Conservation (phyloP, 2,329 filamentous ascomycete genomes). For the Rosellinia necatrix region DNA sequence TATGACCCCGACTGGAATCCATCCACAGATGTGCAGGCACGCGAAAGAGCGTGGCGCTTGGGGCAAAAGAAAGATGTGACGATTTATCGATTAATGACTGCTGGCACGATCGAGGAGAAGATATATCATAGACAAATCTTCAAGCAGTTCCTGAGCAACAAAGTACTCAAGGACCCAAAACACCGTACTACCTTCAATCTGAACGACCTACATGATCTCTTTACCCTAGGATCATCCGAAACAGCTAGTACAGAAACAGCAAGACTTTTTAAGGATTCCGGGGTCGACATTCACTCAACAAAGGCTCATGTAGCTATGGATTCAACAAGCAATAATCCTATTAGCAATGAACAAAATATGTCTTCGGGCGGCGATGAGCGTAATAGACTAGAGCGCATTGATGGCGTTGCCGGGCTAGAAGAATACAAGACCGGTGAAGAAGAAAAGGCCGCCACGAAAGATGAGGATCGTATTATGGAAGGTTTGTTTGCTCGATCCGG, state of each 20-base stretch:
- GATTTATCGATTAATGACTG: constrained; percentile 97
- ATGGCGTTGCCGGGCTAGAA: constrained; percentile 39
- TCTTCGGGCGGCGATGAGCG: constrained; percentile 35
- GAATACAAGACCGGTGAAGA: constrained; percentile 52
- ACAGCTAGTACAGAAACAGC: constrained; percentile 81
- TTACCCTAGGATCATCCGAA: constrained; percentile 72
- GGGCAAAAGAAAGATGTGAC: constrained; percentile 95
- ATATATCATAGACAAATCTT: constrained; percentile 99
- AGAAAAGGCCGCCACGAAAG: constrained; percentile 49
- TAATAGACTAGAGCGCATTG: constrained; percentile 42
- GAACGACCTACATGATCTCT: constrained; percentile 88
- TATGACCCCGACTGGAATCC: constrained; percentile 99
- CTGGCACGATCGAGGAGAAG: constrained; percentile 97
- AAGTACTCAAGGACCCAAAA: constrained; percentile 91
- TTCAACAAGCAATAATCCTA: constrained; percentile 12
- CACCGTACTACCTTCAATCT: constrained; percentile 90
- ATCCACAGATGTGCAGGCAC: constrained; percentile 92
- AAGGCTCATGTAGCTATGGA: constrained; percentile 15
- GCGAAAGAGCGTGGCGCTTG: constrained; percentile 92
- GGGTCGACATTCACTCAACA: constrained; percentile 64
- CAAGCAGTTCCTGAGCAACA: constrained; percentile 97
- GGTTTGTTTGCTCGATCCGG: constrained; percentile 85
- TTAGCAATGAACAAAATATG: constrained; percentile 19
- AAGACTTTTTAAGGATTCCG: constrained; percentile 83
- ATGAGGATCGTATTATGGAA: constrained; percentile 81